These are phyloP conservation scores for Sphaerulina vaccinii DNA, from an alignment of 2,329 filamentous ascomycete genomes.

Conservation along the genomic window DNA sequence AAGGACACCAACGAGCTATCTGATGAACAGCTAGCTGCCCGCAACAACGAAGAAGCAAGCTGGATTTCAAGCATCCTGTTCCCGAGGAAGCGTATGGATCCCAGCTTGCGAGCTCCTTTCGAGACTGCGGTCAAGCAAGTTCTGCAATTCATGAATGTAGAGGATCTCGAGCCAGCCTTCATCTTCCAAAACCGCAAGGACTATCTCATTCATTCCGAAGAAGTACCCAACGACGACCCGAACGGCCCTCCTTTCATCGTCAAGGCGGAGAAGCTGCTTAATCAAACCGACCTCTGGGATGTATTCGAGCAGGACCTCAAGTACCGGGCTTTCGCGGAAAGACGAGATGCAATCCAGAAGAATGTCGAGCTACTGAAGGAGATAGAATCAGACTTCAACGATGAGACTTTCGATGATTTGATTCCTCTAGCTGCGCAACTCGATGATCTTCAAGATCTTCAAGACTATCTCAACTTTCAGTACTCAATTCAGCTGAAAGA, in stretches of 20 bases:
- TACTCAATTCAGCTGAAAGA: constrained; percentile 84
- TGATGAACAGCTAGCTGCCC: constrained; percentile 65
- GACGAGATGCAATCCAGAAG: constrained; percentile 79
- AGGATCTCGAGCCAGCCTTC: constrained; percentile 93
- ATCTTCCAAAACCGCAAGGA: constrained; percentile 98
- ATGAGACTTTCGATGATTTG: constrained; percentile 77
- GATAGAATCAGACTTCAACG: constrained; percentile 59
- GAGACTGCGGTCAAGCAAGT: constrained; percentile 87
- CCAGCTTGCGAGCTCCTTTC: constrained; percentile 77
- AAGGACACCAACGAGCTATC: constrained; percentile 71
- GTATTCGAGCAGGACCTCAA: constrained; percentile 94
- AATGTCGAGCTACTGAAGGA: constrained; percentile 72
- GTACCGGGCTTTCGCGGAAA: constrained; percentile 88
- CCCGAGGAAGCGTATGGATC: constrained; percentile 72
- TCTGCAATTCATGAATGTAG: constrained; percentile 89
- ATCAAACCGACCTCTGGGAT: constrained; percentile 91
- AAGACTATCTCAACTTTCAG: constrained; percentile 95
- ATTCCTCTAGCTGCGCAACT: constrained; percentile 77
- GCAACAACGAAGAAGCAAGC: constrained; percentile 75
- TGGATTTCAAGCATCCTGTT: constrained; percentile 93
- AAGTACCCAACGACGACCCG: constrained; percentile 65
- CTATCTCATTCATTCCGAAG: constrained; percentile 87
- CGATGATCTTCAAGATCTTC: constrained; percentile 93
- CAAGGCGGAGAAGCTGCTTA: constrained; percentile 80
- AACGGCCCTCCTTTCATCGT: constrained; percentile 72